Base-by-base conservation (phyloP, 805 yeast species). In the Kodamaea neixiangensis region DNA sequence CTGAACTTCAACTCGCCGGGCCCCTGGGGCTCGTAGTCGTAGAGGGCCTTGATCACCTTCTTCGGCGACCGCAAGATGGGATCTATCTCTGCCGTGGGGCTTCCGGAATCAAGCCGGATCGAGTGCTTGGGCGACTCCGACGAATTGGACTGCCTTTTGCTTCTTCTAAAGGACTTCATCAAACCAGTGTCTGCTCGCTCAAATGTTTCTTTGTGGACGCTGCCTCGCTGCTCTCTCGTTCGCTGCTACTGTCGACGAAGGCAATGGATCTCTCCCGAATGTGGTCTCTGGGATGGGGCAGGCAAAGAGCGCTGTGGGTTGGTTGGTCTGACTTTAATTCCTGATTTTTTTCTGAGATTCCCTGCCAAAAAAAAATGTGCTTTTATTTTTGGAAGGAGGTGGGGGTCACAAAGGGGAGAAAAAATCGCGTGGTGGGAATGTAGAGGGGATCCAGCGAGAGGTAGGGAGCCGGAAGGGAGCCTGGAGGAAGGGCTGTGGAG, bases 31-130 rank as follows among this genome's bases (percentile, higher is more conserved):
- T 73, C 73, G 68, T 92, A 92, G 62, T 86, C 86, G 59, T 81
- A 83, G 14, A 86, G 70, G 0, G 98, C 97, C 55, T 83, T 85
- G 52, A 94, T 89, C 42, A 89, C 96, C 62, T 86, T 86, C 54
- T 83, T 86, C 3, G 97, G 96, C 3, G 89, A 81, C 53, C 74
- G 66, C 21, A 72, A 60, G 20, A 63, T 57, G 5, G 55, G 50
- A 25, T 56, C 67, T 18, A 50, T 44, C 34, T 58, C 60, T 14
- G 49, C 59, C 13, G 44, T 52, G 14, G 48, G 52, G 40, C 47
- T 54, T 14, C 54, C 60, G 19, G 59, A 64, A 39, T 69, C 64
- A 40, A 71, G 55, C 18, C 72, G 64, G 22, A 73, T 68, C 33
- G 63, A 56, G 45, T 66, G 70, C 54, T 72, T 71, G 44, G 71